Evolutionary conservation across 805 yeast species (phyloP), one percentile per base, ranked within the genome.

Genomic region (Hanseniaspora mollemarum): DNA sequence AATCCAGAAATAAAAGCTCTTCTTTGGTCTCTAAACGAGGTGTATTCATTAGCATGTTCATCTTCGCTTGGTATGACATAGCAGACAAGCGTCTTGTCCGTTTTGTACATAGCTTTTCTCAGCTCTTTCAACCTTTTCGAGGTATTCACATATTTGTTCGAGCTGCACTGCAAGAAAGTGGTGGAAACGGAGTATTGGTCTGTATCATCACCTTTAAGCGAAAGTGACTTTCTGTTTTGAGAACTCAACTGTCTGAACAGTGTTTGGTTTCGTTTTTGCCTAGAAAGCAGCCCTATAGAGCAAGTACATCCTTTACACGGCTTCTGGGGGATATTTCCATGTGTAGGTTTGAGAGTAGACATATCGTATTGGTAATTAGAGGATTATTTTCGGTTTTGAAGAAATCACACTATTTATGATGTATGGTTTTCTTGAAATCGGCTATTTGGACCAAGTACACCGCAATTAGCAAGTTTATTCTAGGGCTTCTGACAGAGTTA

Each of bases 1-100:
- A 90, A 90, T 0, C 87, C 96, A 6, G 88, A 75, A 25, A 90
- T 82, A 59, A 74, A 90, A 50, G 77, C 82, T 52, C 96, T 72
- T 58, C 96, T 76, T 62, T 82, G 85, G 63, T 90, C 97, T 13
- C 81, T 77, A 1, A 74, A 68, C 0, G 92, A 75, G 7, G 90
- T 90, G 59, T 88, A 88, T 67, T 90, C 98, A 25, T 88, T 79
- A 64, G 83, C 90, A 64, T 90, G 98, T 58, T 85, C 95, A 62
- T 90, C 98, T 62, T 87, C 96, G 37, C 94, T 80, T 19, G 90
- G 87, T 9, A 85, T 76, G 25, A 78, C 71, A 63, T 92, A 90
- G 31, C 86, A 80, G 10, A 81, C 85, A 35, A 90, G 62, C 4
- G 51, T 18, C 18, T 39, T 32, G 32, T 75, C 77, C 52, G 77